A percentile compares a stretch with the other conserved stretches of the same genome.
Conservation (phyloP, 352 stramenopile genomes). For the Globisporangium cylindrosporum region DNA sequence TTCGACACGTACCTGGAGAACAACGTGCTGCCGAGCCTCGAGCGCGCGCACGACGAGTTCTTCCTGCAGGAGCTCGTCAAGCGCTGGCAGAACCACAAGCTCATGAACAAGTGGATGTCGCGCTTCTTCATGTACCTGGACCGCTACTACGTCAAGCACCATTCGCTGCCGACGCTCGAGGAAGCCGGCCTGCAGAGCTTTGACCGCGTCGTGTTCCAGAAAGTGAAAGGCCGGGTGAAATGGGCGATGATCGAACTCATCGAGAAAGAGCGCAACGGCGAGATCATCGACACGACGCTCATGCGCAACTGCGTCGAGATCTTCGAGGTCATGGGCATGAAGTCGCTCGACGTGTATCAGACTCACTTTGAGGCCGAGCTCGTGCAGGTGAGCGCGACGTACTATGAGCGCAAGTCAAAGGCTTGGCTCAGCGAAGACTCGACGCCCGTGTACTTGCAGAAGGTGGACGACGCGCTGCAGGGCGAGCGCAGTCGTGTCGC, state of each 20-base stretch:
- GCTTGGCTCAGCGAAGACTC: constrained; percentile 97
- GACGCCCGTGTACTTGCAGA: constrained; percentile 97
- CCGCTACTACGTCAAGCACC: constrained; percentile 97
- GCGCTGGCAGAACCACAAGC: constrained; percentile 98
- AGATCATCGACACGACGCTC: constrained; percentile 97
- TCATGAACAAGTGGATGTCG: constrained; percentile 99
- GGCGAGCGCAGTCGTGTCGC: constrained; percentile 86
- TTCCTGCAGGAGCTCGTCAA: constrained; percentile 97
- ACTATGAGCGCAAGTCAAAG: constrained; percentile 96
- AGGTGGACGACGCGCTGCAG: constrained; percentile 86
- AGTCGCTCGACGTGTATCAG: constrained; percentile 95
- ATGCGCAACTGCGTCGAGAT: constrained; percentile 97
- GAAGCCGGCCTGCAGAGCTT: constrained; percentile 89
- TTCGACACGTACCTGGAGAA: constrained; percentile 87
- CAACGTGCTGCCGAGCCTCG: constrained; percentile 88
- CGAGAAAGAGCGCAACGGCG: constrained; percentile 96
- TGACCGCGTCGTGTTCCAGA: constrained; percentile 80
- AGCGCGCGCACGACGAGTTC: constrained; percentile 90
- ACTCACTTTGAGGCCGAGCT: constrained; percentile 94
- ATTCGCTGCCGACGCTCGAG: constrained; percentile 94
- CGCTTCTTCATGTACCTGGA: constrained; percentile 99
- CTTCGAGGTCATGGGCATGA: constrained; percentile 98
- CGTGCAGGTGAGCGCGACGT: constrained; percentile 89
- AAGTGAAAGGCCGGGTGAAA: constrained; percentile 79
- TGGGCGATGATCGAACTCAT: constrained; percentile 95